A percentile compares a stretch with the other conserved stretches of the same genome.
Evolutionary conservation across 176 grass and related monocot species (phyloP).

Genomic region (Carex scoparia): DNA sequence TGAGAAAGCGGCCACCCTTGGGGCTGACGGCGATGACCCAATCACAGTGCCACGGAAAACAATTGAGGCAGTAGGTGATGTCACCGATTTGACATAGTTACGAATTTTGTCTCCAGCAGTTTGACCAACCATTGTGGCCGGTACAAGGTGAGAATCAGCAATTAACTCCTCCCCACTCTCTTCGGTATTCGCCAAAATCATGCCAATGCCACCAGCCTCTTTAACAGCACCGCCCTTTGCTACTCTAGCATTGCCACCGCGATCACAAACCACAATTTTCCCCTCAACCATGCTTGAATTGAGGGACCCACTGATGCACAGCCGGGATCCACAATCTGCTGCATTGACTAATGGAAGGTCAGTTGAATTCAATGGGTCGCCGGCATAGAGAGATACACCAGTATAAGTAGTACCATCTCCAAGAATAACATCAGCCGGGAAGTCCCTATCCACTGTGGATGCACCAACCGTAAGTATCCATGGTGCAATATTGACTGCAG

Average conservation of each 20-base stretch:
- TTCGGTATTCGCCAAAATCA: conserved; percentile 15
- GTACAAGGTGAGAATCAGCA: conserved; percentile 81
- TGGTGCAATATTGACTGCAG: conserved; percentile 40
- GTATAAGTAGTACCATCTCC: conserved; percentile 25
- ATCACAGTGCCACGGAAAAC: conserved; percentile 66
- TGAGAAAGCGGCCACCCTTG: conserved; percentile 39
- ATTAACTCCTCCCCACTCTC: conserved; percentile 55
- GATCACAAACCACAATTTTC: conserved; percentile 52
- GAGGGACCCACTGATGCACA: conserved; percentile 24
- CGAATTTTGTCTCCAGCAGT: conserved; percentile 59
- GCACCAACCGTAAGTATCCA: conserved; percentile 61
- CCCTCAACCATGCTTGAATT: conserved; percentile 13
- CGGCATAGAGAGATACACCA: conserved; percentile 30
- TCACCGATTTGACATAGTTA: conserved; percentile 41
- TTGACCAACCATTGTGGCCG: conserved; percentile 72
- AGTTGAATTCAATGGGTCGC: not conserved
- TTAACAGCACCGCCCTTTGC: conserved; percentile 34
- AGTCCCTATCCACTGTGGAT: conserved; percentile 37
- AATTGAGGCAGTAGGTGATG: conserved; percentile 74
- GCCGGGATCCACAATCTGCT: conserved; percentile 2
- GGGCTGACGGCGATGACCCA: conserved; percentile 43
- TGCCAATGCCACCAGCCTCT: conserved; percentile 35
- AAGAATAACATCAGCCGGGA: conserved; percentile 34
- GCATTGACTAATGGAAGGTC: conserved; percentile 29
- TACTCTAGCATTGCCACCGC: not conserved